Base-by-base conservation (phyloP, 176 grass and related monocot species). In the Typha latifolia region DNA sequence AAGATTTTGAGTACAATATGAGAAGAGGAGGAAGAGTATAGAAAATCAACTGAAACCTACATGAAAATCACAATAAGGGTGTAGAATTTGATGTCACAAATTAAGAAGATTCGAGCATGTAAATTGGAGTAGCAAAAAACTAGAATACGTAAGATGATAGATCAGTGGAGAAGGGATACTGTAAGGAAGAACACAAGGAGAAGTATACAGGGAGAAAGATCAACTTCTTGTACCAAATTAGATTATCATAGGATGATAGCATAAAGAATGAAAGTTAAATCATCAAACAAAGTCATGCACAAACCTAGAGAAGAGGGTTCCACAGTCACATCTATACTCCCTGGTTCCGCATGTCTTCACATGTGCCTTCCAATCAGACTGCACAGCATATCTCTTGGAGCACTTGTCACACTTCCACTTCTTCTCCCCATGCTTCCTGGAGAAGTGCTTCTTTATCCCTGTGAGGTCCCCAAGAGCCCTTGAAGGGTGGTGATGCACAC, bases 311-410 rank as follows among this genome's bases (percentile, higher is more conserved):
- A 93, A 99, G 69, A 99, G 83, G 62, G 85, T 93, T 37, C 89
- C 94, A 63, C 94, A 99, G 75, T 90, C 84, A 62, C 94, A 99
- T 50, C 86, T 77, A 55, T 99, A 90, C 86, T 99, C 94, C 61
- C 83, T 83, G 18, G 89, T 90, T 80, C 94, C 94, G 18, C 94
- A 99, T 61, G 78, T 85, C 76, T 99, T 99, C 69, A 90, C 83
- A 74, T 99, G 94, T 11, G 83, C 89, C 76, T 99, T 99, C 89
- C 94, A 99, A 80, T 99, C 89, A n/a, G 94, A 93, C 63, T 90
- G 86, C 70, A 99, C 94, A 23, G 94, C 94, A 76, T 99, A 99
- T 64, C 81, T 37, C 79, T 99, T 99, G 66, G 81, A 80, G 62
- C 94, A 99, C 23, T 83, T 84, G 64, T 99, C 94, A 56, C 94